Percentiles rank a stretch among this genome's conserved stretches.
phyloP scores from a whole-genome alignment of 2,329 filamentous ascomycete species.

The Metarhizium album region DNA sequence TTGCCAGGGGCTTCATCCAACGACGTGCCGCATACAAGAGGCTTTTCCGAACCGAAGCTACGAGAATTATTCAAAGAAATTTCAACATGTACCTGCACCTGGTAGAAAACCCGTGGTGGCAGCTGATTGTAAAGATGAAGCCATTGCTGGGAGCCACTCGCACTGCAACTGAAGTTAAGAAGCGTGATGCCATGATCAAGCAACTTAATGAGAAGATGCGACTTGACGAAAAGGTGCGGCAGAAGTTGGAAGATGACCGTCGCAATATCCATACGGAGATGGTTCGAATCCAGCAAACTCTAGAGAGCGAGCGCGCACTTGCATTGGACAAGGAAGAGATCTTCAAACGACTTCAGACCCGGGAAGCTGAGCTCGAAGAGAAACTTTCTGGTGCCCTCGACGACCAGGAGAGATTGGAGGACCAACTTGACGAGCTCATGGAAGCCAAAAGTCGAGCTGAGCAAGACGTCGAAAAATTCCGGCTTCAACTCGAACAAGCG shows the following conservation, averaged over 20 bases:
- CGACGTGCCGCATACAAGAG: slow-evolving; percentile 84
- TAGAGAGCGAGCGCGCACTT: slow-evolving; percentile 92
- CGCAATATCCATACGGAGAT: slow-evolving; percentile 80
- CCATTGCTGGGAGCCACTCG: slow-evolving; percentile 85
- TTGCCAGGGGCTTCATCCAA: slow-evolving; percentile 82
- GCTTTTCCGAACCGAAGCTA: slow-evolving; percentile 88
- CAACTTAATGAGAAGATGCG: slow-evolving; percentile 77
- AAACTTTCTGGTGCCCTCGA: slow-evolving; percentile 86
- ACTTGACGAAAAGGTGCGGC: slow-evolving; percentile 61
- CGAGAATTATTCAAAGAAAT: slow-evolving; percentile 87
- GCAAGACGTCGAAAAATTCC: slow-evolving; percentile 67
- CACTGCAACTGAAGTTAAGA: slow-evolving; percentile 88
- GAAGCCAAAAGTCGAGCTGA: slow-evolving; percentile 83
- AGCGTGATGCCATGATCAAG: slow-evolving; percentile 85
- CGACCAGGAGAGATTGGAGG: slow-evolving; percentile 88
- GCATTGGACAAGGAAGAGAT: slow-evolving; percentile 98
- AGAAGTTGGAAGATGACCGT: slow-evolving; percentile 81
- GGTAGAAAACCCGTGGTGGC: slow-evolving; percentile 94
- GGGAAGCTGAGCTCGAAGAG: slow-evolving; percentile 86
- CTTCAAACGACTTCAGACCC: slow-evolving; percentile 85
- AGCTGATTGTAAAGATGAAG: slow-evolving; percentile 87
- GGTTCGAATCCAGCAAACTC: slow-evolving; percentile 78
- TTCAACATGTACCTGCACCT: slow-evolving; percentile 87
- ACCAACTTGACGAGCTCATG: slow-evolving; percentile 82
- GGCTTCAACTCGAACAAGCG: slow-evolving; percentile 82